phyloP scores from a whole-genome alignment of 176 grass and related monocot genomes.

The Saccharum spontaneum region DNA sequence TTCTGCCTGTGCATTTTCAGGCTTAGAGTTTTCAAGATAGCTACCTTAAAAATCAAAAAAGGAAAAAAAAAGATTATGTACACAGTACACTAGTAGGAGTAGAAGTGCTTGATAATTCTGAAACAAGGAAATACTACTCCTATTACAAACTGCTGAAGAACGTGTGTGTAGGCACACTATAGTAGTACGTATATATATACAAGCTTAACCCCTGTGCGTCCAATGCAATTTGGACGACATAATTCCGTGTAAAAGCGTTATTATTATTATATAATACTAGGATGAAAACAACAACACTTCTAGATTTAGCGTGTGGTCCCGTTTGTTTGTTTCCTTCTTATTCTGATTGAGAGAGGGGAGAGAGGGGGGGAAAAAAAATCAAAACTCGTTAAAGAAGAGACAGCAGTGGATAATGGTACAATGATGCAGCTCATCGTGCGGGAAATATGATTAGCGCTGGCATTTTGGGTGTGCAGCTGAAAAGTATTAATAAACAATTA shows the following conservation, averaged over 20 bases:
- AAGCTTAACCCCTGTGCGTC: neutral
- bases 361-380: no score
- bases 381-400: neutral
- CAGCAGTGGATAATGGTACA: slow-evolving; percentile 18
- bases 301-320: neutral
- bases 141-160: neutral
- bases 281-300: neutral
- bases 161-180: no score
- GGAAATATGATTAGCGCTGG: neutral
- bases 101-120: neutral
- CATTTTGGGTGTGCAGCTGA: slow-evolving; percentile 27
- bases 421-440: slow-evolving; percentile 21
- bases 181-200: neutral
- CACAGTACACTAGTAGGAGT: no score
- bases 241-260: neutral
- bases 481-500: slow-evolving; percentile 41
- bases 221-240: neutral
- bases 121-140: neutral
- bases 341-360: neutral
- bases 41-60: neutral
- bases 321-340: neutral
- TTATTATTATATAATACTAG: neutral
- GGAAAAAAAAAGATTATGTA: neutral
- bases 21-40: neutral
- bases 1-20: neutral